Evolutionary conservation across 306 rosid genomes (phyloP).

Genomic region (Biancaea sappan): DNA sequence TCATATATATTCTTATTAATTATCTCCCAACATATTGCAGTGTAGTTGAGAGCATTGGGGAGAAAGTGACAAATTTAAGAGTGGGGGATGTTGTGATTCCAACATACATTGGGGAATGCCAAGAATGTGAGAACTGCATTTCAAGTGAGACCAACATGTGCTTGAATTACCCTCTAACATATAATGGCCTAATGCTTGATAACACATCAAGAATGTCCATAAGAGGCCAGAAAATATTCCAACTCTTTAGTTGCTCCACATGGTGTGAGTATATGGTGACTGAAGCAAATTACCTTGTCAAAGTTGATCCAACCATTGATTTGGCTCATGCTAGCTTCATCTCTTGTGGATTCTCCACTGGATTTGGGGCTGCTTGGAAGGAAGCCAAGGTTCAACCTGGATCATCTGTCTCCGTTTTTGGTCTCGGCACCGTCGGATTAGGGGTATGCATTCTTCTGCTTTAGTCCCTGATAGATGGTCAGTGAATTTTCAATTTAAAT

Average conservation of each 20-base stretch:
- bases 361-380: constrained; percentile 53
- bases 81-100: constrained; percentile 49
- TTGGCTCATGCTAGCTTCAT: constrained; percentile 41
- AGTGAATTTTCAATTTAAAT: background rate
- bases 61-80: constrained; percentile 27
- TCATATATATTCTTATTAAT: too few species aligned
- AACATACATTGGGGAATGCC: constrained; percentile 36
- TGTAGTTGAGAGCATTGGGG: constrained; percentile 23
- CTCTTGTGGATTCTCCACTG: constrained; percentile 53
- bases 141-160: background rate
- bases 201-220: constrained; percentile 25
- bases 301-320: constrained; percentile 23
- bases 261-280: constrained; percentile 45
- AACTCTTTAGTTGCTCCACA: constrained; percentile 36
- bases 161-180: background rate
- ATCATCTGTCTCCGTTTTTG: constrained; percentile 41
- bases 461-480: background rate
- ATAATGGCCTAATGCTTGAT: constrained; percentile 3
- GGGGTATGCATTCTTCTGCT: constrained; percentile 31
- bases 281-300: constrained; percentile 31
- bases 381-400: constrained; percentile 36
- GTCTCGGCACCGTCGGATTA: constrained; percentile 54
- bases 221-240: constrained; percentile 37
- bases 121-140: constrained; percentile 45
- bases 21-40: background rate